A percentile compares a stretch with the other conserved stretches of the same genome.
These are phyloP conservation scores for Lactarius tabidus DNA, from an alignment of 768 basidiomycete species.

Conservation along the genomic window DNA sequence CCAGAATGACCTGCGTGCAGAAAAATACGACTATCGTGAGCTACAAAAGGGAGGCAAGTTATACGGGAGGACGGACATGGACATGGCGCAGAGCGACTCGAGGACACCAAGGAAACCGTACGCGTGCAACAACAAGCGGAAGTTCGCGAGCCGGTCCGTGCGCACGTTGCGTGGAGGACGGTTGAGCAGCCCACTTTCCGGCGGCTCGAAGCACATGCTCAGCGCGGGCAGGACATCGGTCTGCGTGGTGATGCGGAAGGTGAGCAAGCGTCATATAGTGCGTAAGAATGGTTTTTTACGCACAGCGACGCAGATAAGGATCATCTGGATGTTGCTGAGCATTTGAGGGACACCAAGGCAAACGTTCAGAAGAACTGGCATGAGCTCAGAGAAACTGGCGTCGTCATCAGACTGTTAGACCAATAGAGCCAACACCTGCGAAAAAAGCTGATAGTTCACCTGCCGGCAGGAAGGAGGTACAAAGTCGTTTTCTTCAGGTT, in stretches of 20 bases:
- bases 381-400: slow-evolving; percentile 53
- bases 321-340: slow-evolving; percentile 42
- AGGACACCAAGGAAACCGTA: slow-evolving; percentile 53
- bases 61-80: slow-evolving; percentile 36
- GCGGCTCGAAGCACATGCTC: slow-evolving; percentile 53
- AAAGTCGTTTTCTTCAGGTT: slow-evolving; percentile 56
- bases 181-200: slow-evolving; percentile 53
- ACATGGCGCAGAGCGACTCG: slow-evolving; percentile 45
- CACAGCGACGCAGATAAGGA: slow-evolving; percentile 47
- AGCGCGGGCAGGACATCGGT: slow-evolving; percentile 58
- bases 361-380: slow-evolving; percentile 54
- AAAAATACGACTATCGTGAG: not conserved
- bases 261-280: not conserved
- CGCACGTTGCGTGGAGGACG: slow-evolving; percentile 53
- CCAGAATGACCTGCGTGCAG: slow-evolving; percentile 37
- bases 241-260: not conserved
- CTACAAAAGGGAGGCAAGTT: not conserved
- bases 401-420: too few species aligned
- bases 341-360: slow-evolving; percentile 41
- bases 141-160: slow-evolving; percentile 52
- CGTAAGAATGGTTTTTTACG: not conserved
- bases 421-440: slow-evolving; percentile 3
- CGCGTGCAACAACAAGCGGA: slow-evolving; percentile 51
- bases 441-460: slow-evolving; percentile 31
- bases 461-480: slow-evolving; percentile 47